Evolutionary conservation across 257 asterid species (phyloP).

Genomic region (Cynanchum wilfordii): DNA sequence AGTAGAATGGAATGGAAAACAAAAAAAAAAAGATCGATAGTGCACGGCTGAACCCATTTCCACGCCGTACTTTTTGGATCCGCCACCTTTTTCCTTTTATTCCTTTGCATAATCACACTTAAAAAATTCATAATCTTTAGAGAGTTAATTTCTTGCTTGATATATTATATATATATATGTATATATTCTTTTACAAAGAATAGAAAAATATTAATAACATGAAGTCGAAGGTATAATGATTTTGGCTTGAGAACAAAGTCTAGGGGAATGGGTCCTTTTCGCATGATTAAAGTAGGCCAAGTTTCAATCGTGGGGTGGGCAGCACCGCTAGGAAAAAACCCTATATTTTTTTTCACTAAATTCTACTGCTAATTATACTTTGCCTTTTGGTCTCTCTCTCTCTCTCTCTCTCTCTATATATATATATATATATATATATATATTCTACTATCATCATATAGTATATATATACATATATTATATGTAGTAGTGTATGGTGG

Average conservation of each 20-base stretch:
- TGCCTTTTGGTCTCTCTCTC: conserved; percentile 13
- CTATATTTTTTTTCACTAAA: neutral
- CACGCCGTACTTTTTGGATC: conserved; percentile 38
- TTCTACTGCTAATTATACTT: conserved; percentile 22
- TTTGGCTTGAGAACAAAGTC: conserved; percentile 60
- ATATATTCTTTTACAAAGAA: too few relatives aligned
- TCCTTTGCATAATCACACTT: too few relatives aligned
- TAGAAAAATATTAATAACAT: neutral
- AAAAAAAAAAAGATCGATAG: neutral
- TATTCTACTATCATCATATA: too few relatives aligned
- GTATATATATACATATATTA: too few relatives aligned
- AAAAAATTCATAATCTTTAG: too few relatives aligned
- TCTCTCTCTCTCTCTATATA: neutral
- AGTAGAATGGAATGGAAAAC: neutral
- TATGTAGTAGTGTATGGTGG: neutral
- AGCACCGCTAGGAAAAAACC: conserved; percentile 2
- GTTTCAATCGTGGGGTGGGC: conserved; percentile 39
- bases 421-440: too few relatives aligned
- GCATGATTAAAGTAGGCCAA: conserved; percentile 45
- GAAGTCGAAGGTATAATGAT: conserved; percentile 59
- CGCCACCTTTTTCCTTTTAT: conserved; percentile 19
- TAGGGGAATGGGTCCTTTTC: conserved; percentile 35
- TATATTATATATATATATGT: too few relatives aligned
- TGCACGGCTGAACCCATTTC: conserved; percentile 17
- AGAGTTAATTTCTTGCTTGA: too few relatives aligned